Evolutionary conservation across 352 stramenopile species (phyloP).

Genomic region (Globisporangium spiculum): DNA sequence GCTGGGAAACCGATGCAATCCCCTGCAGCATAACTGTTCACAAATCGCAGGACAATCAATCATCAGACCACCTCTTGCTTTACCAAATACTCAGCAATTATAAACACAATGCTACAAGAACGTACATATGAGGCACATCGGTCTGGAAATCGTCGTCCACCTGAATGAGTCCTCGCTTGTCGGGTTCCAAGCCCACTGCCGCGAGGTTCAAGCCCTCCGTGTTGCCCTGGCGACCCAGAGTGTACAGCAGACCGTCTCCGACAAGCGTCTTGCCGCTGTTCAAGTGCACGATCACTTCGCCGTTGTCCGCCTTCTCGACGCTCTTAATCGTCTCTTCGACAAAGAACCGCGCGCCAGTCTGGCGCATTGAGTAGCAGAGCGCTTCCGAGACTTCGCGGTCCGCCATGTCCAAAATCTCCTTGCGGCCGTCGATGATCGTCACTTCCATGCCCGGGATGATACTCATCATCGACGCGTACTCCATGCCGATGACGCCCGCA

Average conservation of each 20-base stretch:
- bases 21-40: constrained; percentile 78
- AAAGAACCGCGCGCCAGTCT: constrained; percentile 85
- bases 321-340: constrained; percentile 75
- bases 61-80: not conserved
- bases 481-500: constrained; percentile 89
- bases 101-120: not conserved
- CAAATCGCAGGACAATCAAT: not conserved
- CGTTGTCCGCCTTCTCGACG: constrained; percentile 58
- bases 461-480: constrained; percentile 91
- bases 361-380: constrained; percentile 87
- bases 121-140: constrained; percentile 81
- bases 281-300: constrained; percentile 75
- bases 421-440: constrained; percentile 85
- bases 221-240: constrained; percentile 84
- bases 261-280: constrained; percentile 86
- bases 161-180: constrained; percentile 83
- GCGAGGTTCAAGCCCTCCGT: constrained; percentile 82
- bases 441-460: constrained; percentile 89
- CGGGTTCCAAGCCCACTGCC: constrained; percentile 68
- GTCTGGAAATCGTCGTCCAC: constrained; percentile 91
- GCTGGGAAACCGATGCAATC: constrained; percentile 90
- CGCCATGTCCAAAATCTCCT: constrained; percentile 87
- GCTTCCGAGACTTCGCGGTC: constrained; percentile 86
- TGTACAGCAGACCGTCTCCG: constrained; percentile 83
- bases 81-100: no score